Evolutionary conservation across 1,284 basidiomycete species (phyloP), one percentile per base, ranked within the genome.

Genomic region (Cerrena zonata): DNA sequence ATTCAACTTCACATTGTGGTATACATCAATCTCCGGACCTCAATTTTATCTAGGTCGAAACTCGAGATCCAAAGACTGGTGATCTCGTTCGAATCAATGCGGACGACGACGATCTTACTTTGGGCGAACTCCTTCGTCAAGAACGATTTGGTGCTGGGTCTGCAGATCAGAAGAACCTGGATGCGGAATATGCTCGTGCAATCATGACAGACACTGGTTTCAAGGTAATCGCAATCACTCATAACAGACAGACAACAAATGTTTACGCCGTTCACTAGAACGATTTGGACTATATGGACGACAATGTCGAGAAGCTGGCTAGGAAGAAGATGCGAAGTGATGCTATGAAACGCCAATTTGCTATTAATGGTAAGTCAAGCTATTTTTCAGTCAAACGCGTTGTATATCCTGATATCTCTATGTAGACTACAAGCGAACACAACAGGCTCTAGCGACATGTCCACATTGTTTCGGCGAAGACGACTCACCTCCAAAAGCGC

Each of bases 321-420:
- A 76, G 92, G 54, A 86, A 91, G 66, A 95, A 94, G 71, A 94
- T 96, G 89, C 89, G 93, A 53, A 85, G 85, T 11, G 96, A 98
- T 64, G 91, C 89, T 22, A 89, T 96, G 84, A 99, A 95, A 69
- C 80, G 95, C 34, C 89, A 94, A 58, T 99, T 98, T 66, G 96
- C 96, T 13, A 91, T 99, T 61, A 84, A 97, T 53, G 92, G 92
- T 91, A 56, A 27, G 19, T 11, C 21, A n/a, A 18, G 30, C 12
- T 34, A 7, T 41, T 36, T 37, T 54, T 23, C 46, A 45, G 45
- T 34, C 15, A 7, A 42, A 18, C 50, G n/a, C n/a, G n/a, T n/a
- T n/a, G n/a, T n/a, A 53, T 24, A 39, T 22, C 45, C 19, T 48
- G 26, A 21, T 39, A 51, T 45, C n/a, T 43, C 49, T 51, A 24